Base-by-base conservation (phyloP, 768 basidiomycete genomes). In the Hirschioporus abietinus region DNA sequence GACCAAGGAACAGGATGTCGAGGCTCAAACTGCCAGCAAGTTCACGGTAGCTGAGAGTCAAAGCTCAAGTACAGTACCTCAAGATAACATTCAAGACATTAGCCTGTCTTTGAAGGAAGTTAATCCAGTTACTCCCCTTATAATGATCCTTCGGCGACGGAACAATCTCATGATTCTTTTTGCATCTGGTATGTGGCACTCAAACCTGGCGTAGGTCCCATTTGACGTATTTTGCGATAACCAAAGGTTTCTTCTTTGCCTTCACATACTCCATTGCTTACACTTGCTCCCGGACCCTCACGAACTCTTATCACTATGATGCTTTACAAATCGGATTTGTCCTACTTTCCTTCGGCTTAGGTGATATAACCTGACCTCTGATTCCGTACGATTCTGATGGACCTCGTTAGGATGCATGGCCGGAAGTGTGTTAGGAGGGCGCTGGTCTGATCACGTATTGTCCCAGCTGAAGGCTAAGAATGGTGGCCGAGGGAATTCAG, bases 261-360 rank as follows among this genome's bases (percentile, higher is more conserved):
- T 88, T 87, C 64, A 84, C 80, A 36, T 95, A 90, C 74, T 80
- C 84, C 59, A 81, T 95, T 42, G 78, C 85, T 1, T 96, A 93
- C 73, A 92, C 92, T 0, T 86, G 86, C 17, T 82, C 91, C 7
- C 82, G 90, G 67, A 93, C 91, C 0, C 81, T 96, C 12, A 82
- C 79, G 7, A 74, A 76, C 34, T 75, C 80, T 1, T 96, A 96
- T 70, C 72, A 81, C 34, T 94, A 89, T 74, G 79, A 84, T 60
- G 79, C 94, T 0, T 78, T 95, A 4, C 79, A 86, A 59, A 86
- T 91, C 62, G 95, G 95, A 2, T 74, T 95, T 27, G 86, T 93
- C 10, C 83, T 95, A 5, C 83, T 97, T 10, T 76, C 89, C 0
- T 91, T 87, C 70, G 94, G 94, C 60, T 68, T 84, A 20, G 42